Percentiles rank a stretch among this genome's conserved stretches.
These are phyloP conservation scores for Fusarium tricinctum DNA, from an alignment of 2,329 filamentous ascomycete genomes.

Conservation along the genomic window DNA sequence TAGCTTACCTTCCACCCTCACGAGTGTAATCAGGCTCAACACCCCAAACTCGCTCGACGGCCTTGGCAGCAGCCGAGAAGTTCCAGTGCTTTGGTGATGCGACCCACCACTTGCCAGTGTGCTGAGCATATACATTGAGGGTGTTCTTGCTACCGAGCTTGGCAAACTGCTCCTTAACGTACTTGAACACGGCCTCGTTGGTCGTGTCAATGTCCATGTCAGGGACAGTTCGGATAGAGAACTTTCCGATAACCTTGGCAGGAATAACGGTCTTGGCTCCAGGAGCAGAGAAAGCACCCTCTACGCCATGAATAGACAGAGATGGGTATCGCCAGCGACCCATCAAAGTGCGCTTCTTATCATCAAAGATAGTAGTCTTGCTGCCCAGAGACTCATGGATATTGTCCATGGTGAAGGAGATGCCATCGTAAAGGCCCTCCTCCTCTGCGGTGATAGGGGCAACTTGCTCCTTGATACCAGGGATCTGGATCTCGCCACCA, in stretches of 20 bases:
- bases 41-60: slow-evolving; percentile 95
- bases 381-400: slow-evolving; percentile 92
- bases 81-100: slow-evolving; percentile 99
- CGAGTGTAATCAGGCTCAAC: slow-evolving; percentile 95
- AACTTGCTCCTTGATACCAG: slow-evolving; percentile 94
- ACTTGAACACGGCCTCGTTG: slow-evolving; percentile 85
- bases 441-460: slow-evolving; percentile 90
- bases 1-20: slow-evolving; percentile 85
- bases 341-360: slow-evolving; percentile 95
- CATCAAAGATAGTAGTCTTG: slow-evolving; percentile 85
- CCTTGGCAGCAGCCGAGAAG: slow-evolving; percentile 93
- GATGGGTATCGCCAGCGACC: slow-evolving; percentile 96
- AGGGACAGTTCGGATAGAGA: slow-evolving; percentile 96
- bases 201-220: slow-evolving; percentile 96
- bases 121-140: slow-evolving; percentile 83
- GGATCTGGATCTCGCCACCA: slow-evolving; percentile 91
- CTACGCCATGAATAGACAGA: slow-evolving; percentile 92
- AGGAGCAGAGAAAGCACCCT: slow-evolving; percentile 92
- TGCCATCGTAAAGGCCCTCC: slow-evolving; percentile 86
- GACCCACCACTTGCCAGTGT: slow-evolving; percentile 99
- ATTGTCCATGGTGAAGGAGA: slow-evolving; percentile 96
- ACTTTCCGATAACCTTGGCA: slow-evolving; percentile 97
- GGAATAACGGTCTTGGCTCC: slow-evolving; percentile 99
- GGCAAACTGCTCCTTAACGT: slow-evolving; percentile 86
- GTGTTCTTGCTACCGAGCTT: slow-evolving; percentile 94